These are phyloP conservation scores for Pseudogymnoascus sp. DNA, from an alignment of 2,329 filamentous ascomycete species.

Conservation along the genomic window DNA sequence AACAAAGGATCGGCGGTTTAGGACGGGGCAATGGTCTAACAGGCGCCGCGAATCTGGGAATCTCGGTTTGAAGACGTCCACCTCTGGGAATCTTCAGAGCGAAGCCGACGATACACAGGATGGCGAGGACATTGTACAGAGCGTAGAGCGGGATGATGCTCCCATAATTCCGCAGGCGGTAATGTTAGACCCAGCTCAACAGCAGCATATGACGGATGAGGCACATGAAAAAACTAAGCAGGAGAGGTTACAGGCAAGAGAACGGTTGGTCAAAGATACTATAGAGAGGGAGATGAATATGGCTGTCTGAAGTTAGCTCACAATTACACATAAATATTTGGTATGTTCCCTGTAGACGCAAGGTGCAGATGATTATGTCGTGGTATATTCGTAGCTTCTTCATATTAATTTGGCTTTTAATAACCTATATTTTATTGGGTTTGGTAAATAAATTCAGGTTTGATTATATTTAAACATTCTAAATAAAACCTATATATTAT, in stretches of 20 bases:
- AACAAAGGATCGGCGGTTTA: not conserved
- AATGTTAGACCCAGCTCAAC: not conserved
- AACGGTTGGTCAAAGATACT: slow-evolving; percentile 15
- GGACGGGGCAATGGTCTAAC: not conserved
- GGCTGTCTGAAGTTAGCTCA: slow-evolving; percentile 1
- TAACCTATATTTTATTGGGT: not conserved
- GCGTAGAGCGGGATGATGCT: not conserved
- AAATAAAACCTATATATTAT: not conserved
- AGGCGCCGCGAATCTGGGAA: not conserved
- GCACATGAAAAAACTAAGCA: not conserved
- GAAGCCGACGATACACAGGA: not conserved
- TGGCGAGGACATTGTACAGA: not conserved
- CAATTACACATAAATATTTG: not conserved
- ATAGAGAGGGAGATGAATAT: slow-evolving; percentile 16
- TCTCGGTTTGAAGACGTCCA: not conserved
- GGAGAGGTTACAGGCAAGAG: slow-evolving; percentile 11
- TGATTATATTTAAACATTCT: too few species aligned
- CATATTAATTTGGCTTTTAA: not conserved
- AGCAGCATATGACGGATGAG: not conserved
- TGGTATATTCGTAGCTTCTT: not conserved
- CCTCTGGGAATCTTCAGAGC: not conserved
- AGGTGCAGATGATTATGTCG: not conserved
- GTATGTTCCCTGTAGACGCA: not conserved
- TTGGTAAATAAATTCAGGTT: not conserved
- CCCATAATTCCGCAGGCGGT: not conserved